Evolutionary conservation across 345 rosid species (phyloP).

Genomic region (Camelina sativa): DNA sequence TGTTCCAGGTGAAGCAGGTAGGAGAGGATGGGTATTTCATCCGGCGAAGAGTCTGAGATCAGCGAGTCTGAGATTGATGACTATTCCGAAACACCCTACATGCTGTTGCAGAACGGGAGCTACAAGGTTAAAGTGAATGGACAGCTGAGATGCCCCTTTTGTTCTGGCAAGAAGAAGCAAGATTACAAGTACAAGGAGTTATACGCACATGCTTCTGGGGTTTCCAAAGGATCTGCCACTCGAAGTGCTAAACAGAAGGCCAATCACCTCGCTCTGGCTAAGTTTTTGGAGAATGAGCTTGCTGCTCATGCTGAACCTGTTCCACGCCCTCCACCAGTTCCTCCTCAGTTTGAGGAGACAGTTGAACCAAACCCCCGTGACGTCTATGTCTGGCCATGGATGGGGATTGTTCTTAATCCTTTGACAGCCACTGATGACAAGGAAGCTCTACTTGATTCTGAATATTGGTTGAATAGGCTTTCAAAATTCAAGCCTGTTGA

Average conservation of each 20-base stretch:
- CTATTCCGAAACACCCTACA: conserved; percentile 61
- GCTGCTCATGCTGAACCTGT: conserved; percentile 52
- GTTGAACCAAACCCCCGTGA: conserved; percentile 48
- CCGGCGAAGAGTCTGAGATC: conserved; percentile 77
- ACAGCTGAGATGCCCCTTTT: conserved; percentile 78
- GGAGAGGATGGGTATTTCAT: conserved; percentile 56
- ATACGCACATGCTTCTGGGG: conserved; percentile 82
- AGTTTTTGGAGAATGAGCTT: conserved; percentile 65
- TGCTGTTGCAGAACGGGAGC: conserved; percentile 49
- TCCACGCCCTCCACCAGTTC: conserved; percentile 35
- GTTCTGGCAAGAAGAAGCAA: conserved; percentile 86
- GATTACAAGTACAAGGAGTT: conserved; percentile 80
- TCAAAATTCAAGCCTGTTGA: conserved; percentile 60
- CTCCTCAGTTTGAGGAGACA: conserved; percentile 13
- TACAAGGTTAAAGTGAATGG: conserved; percentile 71
- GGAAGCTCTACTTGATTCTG: conserved; percentile 44
- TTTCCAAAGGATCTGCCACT: conserved; percentile 76
- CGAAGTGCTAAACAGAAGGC: conserved; percentile 81
- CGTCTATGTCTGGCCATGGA: conserved; percentile 82
- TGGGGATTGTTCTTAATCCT: conserved; percentile 65
- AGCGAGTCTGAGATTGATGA: conserved; percentile 82
- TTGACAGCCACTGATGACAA: conserved; percentile 44
- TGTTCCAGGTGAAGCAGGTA: conserved; percentile 26
- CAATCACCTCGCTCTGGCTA: conserved; percentile 79
- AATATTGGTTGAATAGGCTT: conserved; percentile 66